A percentile compares a stretch with the other conserved stretches of the same genome.
Evolutionary conservation across 2,329 filamentous ascomycete genomes (phyloP).

Genomic region (Scopulariopsis brevicaulis): DNA sequence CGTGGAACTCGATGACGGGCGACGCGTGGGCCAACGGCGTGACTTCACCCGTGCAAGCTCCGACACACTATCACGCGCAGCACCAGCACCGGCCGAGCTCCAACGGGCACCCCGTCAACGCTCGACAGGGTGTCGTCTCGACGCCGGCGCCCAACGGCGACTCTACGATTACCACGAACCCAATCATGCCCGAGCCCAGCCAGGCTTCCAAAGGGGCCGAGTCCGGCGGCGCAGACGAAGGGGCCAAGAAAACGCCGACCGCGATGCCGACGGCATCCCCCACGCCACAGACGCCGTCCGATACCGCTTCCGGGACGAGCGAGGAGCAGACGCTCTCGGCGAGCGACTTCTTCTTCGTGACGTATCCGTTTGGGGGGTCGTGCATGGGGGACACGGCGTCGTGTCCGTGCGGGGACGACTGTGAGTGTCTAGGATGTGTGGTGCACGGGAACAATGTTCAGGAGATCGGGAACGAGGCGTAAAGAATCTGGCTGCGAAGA

Average conservation of each 20-base stretch:
- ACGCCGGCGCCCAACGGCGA: neutral
- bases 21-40: slow-evolving; percentile 12
- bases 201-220: neutral
- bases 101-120: neutral
- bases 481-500: neutral
- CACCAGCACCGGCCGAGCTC: neutral
- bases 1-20: slow-evolving; percentile 28
- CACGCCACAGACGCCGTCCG: slow-evolving; percentile 33
- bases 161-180: neutral
- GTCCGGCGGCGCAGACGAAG: neutral
- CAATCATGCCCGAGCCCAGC: neutral
- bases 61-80: neutral
- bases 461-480: neutral
- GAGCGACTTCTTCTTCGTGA: slow-evolving; percentile 48
- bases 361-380: slow-evolving; percentile 33
- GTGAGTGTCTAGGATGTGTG: slow-evolving; percentile 43
- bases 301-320: slow-evolving; percentile 27
- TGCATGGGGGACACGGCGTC: slow-evolving; percentile 36
- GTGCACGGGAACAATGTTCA: slow-evolving; percentile 26
- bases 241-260: slow-evolving; percentile 14
- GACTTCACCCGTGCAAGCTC: neutral
- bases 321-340: slow-evolving; percentile 41
- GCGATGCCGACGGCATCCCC: slow-evolving; percentile 20
- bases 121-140: neutral
- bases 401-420: slow-evolving; percentile 49